Conservation (phyloP, 2,329 filamentous ascomycete genomes). For the Graphilbum ipis-grandicollis region DNA sequence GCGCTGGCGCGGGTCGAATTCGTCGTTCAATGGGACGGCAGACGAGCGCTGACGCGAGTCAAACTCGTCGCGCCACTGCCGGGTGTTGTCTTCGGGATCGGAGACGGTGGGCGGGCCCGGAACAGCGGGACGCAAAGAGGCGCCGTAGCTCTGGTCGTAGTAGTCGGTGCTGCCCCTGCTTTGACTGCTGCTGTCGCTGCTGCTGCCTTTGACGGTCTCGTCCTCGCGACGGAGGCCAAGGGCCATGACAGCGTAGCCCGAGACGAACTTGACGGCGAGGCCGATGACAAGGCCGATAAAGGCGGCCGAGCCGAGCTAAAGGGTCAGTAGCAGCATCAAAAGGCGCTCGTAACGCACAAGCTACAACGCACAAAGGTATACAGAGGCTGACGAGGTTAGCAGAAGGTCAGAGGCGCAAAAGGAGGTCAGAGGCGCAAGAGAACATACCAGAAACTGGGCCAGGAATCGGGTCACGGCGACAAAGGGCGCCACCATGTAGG, state of each 20-base stretch:
- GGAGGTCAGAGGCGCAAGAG: background rate
- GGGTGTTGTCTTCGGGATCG: conserved; percentile 6
- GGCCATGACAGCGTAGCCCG: conserved; percentile 32
- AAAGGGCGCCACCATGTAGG: conserved; percentile 11
- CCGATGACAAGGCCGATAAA: conserved; percentile 50
- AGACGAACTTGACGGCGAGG: conserved; percentile 37
- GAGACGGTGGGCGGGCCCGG: too few species aligned
- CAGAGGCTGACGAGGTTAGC: conserved; percentile 17
- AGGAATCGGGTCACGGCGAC: conserved; percentile 16
- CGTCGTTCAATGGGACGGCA: too few species aligned
- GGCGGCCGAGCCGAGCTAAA: conserved; percentile 41
- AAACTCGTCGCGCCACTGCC: conserved; percentile 10
- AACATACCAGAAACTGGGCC: conserved; percentile 16
- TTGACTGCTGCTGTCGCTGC: background rate
- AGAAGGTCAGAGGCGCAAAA: too few species aligned
- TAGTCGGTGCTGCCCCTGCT: background rate
- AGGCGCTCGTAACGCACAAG: too few species aligned
- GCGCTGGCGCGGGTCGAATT: too few species aligned
- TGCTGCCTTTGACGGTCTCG: conserved; percentile 7
- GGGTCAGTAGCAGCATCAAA: too few species aligned
- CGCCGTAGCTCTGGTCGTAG: too few species aligned
- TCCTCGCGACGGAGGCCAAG: conserved; percentile 22
- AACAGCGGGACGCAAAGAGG: too few species aligned
- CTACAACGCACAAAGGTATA: conserved; percentile 22
- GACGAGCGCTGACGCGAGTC: too few species aligned